Base-by-base conservation (phyloP, 2,329 filamentous ascomycete species). In the Aspergillus pseudotamarii region DNA sequence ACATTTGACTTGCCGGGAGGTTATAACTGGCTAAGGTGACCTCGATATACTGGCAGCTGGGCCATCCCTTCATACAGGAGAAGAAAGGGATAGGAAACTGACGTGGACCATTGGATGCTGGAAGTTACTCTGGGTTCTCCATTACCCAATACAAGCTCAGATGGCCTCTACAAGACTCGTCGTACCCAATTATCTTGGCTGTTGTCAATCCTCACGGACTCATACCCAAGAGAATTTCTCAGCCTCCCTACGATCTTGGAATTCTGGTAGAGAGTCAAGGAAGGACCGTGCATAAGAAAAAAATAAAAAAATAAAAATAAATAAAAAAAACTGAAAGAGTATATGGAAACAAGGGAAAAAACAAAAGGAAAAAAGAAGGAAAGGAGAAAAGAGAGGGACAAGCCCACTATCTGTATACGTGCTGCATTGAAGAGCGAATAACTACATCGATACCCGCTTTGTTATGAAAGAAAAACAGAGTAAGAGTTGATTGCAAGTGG, bases 381-480 rank as follows among this genome's bases (percentile, higher is more conserved):
- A 16, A 36, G 6, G 34, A 36, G 34, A 16, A 16, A 14, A 36
- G 34, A 16, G 34, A 6, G 34, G 14, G 4, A 6, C 11, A 36
- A 36, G 14, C 34, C 12, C 34, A 36, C 34, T 36, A 14, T 11
- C 34, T 36, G 14, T 60, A 28, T 63, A 69, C 9, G 57, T 51
- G 4, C 63, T 58, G 45, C 62, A 54, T 59, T 68, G 51, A 2
- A 8, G 50, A 32, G 34, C 34, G 5, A 57, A 19, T 38, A 38
- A 9, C 6, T 8, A 38, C 6, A 38, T 38, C 6, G 36, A 16
- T 19, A 16, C 8, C 8, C 36, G 6, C 36, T 19, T 38, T 19
- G 16, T 6, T 16, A 9, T 38, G 36, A 6, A 19, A 38, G 36
- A 19, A 19, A 36, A 38, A 38, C 4, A 19, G 16, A 19, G 19